Evolutionary conservation across 2,329 filamentous ascomycete species (phyloP).

Genomic region (Aspergillus thermomutatus): DNA sequence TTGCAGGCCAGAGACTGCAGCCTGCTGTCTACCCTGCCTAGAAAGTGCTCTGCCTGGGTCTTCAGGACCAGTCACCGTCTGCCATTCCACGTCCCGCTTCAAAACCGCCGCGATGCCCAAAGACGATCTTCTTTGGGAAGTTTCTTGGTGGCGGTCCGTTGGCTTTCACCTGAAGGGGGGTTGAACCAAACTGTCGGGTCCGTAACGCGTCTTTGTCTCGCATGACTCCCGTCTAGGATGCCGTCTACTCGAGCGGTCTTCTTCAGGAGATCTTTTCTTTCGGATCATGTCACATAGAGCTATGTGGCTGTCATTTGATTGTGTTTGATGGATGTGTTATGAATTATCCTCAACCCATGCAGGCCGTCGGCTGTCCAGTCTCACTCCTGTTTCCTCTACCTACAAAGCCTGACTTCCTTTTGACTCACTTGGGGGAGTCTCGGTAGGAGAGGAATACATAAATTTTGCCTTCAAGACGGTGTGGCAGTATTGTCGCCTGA

Average conservation of each 20-base stretch:
- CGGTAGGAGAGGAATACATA: background rate
- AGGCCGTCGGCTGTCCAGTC: slow-evolving; percentile 7
- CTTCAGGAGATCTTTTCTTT: slow-evolving; percentile 19
- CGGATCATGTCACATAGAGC: slow-evolving; percentile 6
- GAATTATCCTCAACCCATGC: slow-evolving; percentile 25
- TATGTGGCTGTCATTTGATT: slow-evolving; percentile 21
- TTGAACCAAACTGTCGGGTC: slow-evolving; percentile 29
- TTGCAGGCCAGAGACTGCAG: background rate
- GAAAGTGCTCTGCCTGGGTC: background rate
- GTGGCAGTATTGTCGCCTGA: slow-evolving; percentile 9
- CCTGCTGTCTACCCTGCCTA: background rate
- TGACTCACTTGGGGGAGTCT: slow-evolving; percentile 1
- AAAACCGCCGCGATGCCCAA: slow-evolving; percentile 18
- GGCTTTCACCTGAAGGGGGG: slow-evolving; percentile 20
- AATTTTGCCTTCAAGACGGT: background rate
- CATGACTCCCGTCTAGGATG: slow-evolving; percentile 6
- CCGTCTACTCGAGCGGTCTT: slow-evolving; percentile 6
- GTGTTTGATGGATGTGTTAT: slow-evolving; percentile 11
- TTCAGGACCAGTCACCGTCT: slow-evolving; percentile 7
- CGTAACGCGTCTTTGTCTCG: slow-evolving; percentile 13
- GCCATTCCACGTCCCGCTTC: slow-evolving; percentile 7
- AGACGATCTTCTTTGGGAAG: slow-evolving; percentile 6
- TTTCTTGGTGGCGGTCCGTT: slow-evolving; percentile 10
- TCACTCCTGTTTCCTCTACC: slow-evolving; percentile 4
- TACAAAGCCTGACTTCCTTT: background rate